These are phyloP conservation scores for Penicillium arizonense DNA, from an alignment of 495 filamentous ascomycete species.

Conservation along the genomic window DNA sequence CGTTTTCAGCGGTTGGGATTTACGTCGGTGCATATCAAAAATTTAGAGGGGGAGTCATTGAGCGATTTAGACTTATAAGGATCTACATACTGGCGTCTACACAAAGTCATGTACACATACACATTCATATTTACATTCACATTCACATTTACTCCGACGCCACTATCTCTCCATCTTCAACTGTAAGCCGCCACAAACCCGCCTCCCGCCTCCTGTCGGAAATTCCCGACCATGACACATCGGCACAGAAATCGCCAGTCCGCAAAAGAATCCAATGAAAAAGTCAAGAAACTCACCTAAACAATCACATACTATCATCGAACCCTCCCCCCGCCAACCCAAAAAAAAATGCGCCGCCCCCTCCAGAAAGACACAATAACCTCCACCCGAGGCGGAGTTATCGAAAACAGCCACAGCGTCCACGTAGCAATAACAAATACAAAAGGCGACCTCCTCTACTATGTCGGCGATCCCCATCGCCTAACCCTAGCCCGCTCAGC, in stretches of 20 bases:
- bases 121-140: background rate
- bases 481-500: conserved; percentile 39
- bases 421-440: conserved; percentile 37
- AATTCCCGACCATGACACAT: conserved; percentile 3
- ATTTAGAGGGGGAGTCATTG: background rate
- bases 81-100: background rate
- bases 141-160: background rate
- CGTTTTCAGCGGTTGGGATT: conserved; percentile 5
- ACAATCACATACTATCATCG: background rate
- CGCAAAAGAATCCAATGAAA: background rate
- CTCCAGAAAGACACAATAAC: background rate
- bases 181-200: background rate
- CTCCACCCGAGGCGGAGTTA: conserved; percentile 13
- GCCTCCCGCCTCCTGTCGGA: background rate
- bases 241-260: background rate
- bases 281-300: background rate
- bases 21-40: background rate
- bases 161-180: background rate
- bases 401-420: conserved; percentile 38
- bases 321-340: background rate
- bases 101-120: background rate
- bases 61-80: background rate
- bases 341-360: conserved; percentile 4
- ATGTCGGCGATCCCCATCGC: conserved; percentile 35
- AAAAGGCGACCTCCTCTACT: conserved; percentile 29